These are phyloP conservation scores for Miscanthus lutarioriparius DNA, from an alignment of 176 grass and related monocot genomes.

Conservation along the genomic window DNA sequence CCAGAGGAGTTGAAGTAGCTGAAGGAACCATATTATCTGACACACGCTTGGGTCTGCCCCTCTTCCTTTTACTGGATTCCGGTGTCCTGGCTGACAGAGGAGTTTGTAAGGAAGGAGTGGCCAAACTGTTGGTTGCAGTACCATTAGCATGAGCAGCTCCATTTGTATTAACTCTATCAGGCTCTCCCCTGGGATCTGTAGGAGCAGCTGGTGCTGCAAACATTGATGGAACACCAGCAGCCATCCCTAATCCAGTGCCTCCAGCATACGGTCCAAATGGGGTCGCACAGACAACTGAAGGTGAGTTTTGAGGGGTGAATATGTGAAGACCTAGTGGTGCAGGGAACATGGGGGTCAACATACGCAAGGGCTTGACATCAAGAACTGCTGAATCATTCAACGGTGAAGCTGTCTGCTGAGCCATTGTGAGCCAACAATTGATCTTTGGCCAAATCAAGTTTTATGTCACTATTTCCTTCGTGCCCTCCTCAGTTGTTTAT, in stretches of 20 bases:
- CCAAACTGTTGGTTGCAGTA: background rate
- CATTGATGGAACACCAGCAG: slow-evolving; percentile 39
- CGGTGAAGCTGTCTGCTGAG: slow-evolving; percentile 24
- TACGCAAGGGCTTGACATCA: slow-evolving; percentile 72
- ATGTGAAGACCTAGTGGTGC: slow-evolving; percentile 63
- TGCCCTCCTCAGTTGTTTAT: background rate
- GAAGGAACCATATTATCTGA: slow-evolving; percentile 25
- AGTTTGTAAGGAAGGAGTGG: slow-evolving; percentile 22
- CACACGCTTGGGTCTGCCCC: slow-evolving; percentile 35
- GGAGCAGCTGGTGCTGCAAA: slow-evolving; percentile 29
- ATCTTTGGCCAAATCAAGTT: background rate
- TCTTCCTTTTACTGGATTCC: slow-evolving; percentile 42
- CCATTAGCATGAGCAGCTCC: slow-evolving; percentile 39
- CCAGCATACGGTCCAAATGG: slow-evolving; percentile 59
- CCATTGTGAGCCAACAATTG: slow-evolving; percentile 38
- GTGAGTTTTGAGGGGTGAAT: slow-evolving; percentile 55
- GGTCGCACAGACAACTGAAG: slow-evolving; percentile 65
- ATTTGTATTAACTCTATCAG: slow-evolving; percentile 26
- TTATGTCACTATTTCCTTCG: slow-evolving; percentile 20
- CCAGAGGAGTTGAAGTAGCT: background rate
- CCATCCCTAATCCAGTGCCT: slow-evolving; percentile 31
- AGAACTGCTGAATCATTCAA: slow-evolving; percentile 47
- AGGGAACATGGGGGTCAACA: slow-evolving; percentile 83
- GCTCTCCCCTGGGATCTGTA: slow-evolving; percentile 30
- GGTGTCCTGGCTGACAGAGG: background rate